Percentiles rank a stretch among this genome's conserved stretches.
phyloP scores from a whole-genome alignment of 768 basidiomycete genomes.

The Phaeotremella fagi region DNA sequence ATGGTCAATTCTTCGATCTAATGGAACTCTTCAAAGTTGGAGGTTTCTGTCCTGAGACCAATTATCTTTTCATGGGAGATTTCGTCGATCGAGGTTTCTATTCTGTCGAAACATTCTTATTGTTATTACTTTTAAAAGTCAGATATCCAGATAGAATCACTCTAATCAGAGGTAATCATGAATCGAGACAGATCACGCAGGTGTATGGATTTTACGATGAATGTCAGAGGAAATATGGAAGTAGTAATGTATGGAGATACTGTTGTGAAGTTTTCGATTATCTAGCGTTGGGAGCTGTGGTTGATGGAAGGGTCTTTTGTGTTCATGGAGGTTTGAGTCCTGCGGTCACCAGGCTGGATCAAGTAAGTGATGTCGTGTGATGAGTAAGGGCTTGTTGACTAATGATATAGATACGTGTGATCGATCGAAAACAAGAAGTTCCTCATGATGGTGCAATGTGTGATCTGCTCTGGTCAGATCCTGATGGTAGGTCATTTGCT shows the following conservation, averaged over 20 bases:
- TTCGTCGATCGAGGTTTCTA: conserved; percentile 97
- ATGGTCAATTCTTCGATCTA: conserved; percentile 97
- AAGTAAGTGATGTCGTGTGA: conserved; percentile 56
- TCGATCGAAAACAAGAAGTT: conserved; percentile 94
- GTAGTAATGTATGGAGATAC: conserved; percentile 92
- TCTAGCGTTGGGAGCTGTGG: conserved; percentile 85
- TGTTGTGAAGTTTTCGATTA: conserved; percentile 99
- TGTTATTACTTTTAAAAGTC: conserved; percentile 84
- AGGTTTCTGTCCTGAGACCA: conserved; percentile 78
- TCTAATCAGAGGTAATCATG: conserved; percentile 88
- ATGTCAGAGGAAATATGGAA: conserved; percentile 92
- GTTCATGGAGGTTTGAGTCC: conserved; percentile 96
- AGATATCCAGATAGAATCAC: conserved; percentile 93
- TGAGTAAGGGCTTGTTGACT: conserved; percentile 1
- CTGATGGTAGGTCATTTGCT: conserved; percentile 68
- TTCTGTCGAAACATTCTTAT: conserved; percentile 87
- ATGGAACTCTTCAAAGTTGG: conserved; percentile 77
- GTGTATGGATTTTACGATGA: conserved; percentile 67
- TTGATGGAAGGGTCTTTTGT: conserved; percentile 96
- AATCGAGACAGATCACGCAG: conserved; percentile 95
- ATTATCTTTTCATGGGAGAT: conserved; percentile 96
- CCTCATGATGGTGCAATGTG: conserved; percentile 99
- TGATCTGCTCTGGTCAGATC: conserved; percentile 98
- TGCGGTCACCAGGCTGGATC: conserved; percentile 76
- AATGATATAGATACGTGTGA: conserved; percentile 90